These are phyloP conservation scores for Podaxis sp. DNA, from an alignment of 768 basidiomycete genomes.

Conservation along the genomic window DNA sequence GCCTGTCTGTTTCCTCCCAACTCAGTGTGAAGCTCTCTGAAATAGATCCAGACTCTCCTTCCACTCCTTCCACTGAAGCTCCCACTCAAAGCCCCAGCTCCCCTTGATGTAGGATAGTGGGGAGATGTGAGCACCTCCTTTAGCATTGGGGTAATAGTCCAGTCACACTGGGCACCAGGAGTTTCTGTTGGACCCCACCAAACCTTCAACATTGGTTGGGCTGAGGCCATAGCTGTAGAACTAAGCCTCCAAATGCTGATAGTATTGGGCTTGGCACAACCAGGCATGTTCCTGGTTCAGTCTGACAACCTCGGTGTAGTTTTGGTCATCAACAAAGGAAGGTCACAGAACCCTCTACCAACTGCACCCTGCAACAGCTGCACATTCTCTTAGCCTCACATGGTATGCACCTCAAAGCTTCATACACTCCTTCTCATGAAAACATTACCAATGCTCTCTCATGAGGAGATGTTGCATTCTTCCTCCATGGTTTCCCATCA, in stretches of 20 bases:
- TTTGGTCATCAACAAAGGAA: no score
- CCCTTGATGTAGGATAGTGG: conserved; percentile 25
- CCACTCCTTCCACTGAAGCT: no score
- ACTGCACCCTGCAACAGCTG: no score
- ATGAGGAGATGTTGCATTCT: conserved; percentile 10
- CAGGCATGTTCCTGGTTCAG: conserved; percentile 7
- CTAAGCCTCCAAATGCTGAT: conserved; percentile 24
- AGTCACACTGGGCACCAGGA: conserved; percentile 25
- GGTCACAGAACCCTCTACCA: no score
- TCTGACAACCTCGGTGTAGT: no score
- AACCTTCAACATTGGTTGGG: conserved; percentile 37
- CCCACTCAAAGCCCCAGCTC: no score
- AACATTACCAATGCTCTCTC: conserved; percentile 23
- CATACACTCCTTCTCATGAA: not conserved
- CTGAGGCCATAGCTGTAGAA: conserved; percentile 38
- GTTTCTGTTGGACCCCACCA: conserved; percentile 27
- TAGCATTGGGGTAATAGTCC: conserved; percentile 33
- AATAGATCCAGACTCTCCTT: no score
- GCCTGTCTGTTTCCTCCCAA: no score
- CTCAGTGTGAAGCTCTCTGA: no score
- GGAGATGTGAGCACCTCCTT: conserved; percentile 35
- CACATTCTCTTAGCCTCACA: no score
- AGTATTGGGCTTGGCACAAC: conserved; percentile 1
- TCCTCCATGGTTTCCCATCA: conserved; percentile 21
- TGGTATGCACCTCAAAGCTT: no score